A percentile compares a stretch with the other conserved stretches of the same genome.
Conservation (phyloP, 306 rosid species). For the Hippophae rhamnoides region DNA sequence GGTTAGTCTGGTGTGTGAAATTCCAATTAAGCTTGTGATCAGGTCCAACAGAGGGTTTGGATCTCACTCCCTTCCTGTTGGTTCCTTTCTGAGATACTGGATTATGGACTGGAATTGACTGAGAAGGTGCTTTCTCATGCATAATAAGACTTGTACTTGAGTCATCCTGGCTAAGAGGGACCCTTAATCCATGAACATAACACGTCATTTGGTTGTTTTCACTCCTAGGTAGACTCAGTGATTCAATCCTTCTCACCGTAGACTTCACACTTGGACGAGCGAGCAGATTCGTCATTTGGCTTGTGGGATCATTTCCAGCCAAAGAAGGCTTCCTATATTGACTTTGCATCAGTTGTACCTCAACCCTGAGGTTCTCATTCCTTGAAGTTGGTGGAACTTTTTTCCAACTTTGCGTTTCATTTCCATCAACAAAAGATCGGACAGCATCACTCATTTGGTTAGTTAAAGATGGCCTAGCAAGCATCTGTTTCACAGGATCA, state of each 20-base stretch:
- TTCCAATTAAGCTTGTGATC: not conserved
- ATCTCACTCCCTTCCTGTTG: slow-evolving; percentile 3
- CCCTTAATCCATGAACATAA: slow-evolving; percentile 41
- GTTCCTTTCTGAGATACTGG: slow-evolving; percentile 7
- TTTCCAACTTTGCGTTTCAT: slow-evolving; percentile 14
- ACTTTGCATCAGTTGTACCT: not conserved
- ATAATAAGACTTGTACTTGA: slow-evolving; percentile 10
- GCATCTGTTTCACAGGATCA: slow-evolving; percentile 2
- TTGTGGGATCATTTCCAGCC: slow-evolving; percentile 14
- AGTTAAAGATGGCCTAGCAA: slow-evolving; percentile 4
- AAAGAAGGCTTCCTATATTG: not conserved
- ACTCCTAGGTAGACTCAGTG: slow-evolving; percentile 17
- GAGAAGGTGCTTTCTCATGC: slow-evolving; percentile 4
- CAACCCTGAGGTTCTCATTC: slow-evolving; percentile 1
- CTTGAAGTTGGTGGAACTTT: slow-evolving; percentile 13
- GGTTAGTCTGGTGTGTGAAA: too few species aligned
- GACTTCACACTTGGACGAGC: slow-evolving; percentile 7
- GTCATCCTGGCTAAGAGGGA: slow-evolving; percentile 25
- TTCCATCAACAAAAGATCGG: slow-evolving; percentile 12
- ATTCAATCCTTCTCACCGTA: slow-evolving; percentile 17
- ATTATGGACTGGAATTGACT: slow-evolving; percentile 15
- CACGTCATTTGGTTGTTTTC: slow-evolving; percentile 11
- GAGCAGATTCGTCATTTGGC: slow-evolving; percentile 6
- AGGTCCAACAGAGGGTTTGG: slow-evolving; percentile 3
- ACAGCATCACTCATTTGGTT: slow-evolving; percentile 1